phyloP scores from a whole-genome alignment of 208 protist species.

The Crithidia expoeki region DNA sequence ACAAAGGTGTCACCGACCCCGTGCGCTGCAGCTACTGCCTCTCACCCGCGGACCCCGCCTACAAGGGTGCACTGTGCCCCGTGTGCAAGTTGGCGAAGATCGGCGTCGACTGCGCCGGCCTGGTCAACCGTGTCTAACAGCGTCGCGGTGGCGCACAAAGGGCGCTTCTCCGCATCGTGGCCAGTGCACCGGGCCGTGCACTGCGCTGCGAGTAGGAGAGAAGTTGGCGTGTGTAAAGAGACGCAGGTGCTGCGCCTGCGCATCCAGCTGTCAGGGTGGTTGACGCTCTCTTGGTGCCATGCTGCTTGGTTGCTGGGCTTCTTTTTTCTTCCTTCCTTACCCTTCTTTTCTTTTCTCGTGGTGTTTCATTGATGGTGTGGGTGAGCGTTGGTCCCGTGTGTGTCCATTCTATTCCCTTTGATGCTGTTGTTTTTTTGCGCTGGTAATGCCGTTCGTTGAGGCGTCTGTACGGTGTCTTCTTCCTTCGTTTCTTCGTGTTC shows the following conservation, averaged over 20 bases:
- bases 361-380: not conserved
- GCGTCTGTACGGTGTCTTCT: not conserved
- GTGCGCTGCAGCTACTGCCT: slow-evolving; percentile 94
- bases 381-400: not conserved
- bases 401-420: not conserved
- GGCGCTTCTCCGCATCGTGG: not conserved
- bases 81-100: slow-evolving; percentile 77
- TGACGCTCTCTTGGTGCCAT: too few relatives aligned
- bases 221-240: not conserved
- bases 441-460: not conserved
- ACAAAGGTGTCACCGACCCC: slow-evolving; percentile 61
- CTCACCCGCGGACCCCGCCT: slow-evolving; percentile 74
- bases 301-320: not conserved
- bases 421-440: not conserved
- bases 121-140: slow-evolving; percentile 46
- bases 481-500: not conserved
- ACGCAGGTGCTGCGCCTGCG: not conserved
- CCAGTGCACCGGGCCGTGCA: slow-evolving; percentile 10
- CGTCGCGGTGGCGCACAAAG: not conserved
- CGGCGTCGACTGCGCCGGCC: slow-evolving; percentile 68
- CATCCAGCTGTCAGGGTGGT: too few relatives aligned
- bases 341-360: slow-evolving; percentile 15
- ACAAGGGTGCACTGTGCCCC: slow-evolving; percentile 70
- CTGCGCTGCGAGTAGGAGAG: not conserved
- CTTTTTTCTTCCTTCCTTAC: slow-evolving; percentile 21